These are phyloP conservation scores for Stygiomarasmius scandens DNA, from an alignment of 1,284 basidiomycete species.

Conservation along the genomic window DNA sequence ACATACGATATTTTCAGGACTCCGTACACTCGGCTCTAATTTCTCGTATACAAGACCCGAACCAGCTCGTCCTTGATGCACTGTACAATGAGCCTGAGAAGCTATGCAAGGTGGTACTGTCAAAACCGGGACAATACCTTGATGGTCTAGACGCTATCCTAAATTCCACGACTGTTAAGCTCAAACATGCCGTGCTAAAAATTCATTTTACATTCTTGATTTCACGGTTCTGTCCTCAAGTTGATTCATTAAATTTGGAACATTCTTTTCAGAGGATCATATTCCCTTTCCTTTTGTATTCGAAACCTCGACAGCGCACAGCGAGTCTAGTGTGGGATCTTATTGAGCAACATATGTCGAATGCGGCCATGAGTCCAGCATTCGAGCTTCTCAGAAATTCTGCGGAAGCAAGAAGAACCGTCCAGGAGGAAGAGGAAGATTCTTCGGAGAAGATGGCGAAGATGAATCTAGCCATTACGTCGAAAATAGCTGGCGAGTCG, in stretches of 20 bases:
- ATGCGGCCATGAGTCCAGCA: slow-evolving; percentile 29
- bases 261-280: slow-evolving; percentile 62
- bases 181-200: slow-evolving; percentile 55
- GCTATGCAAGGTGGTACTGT: slow-evolving; percentile 49
- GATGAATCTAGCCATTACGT: slow-evolving; percentile 53
- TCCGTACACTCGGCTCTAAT: slow-evolving; percentile 56
- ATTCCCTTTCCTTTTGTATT: slow-evolving; percentile 75
- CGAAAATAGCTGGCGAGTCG: slow-evolving; percentile 67
- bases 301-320: slow-evolving; percentile 69
- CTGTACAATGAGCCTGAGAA: slow-evolving; percentile 58
- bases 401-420: slow-evolving; percentile 22
- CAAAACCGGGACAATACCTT: slow-evolving; percentile 47
- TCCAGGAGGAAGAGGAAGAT: slow-evolving; percentile 37
- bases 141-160: slow-evolving; percentile 50
- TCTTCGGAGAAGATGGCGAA: slow-evolving; percentile 47
- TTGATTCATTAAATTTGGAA: slow-evolving; percentile 36
- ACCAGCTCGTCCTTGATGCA: slow-evolving; percentile 59
- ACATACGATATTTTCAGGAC: slow-evolving; percentile 34
- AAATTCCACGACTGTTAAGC: slow-evolving; percentile 40
- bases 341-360: slow-evolving; percentile 36
- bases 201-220: slow-evolving; percentile 67
- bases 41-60: slow-evolving; percentile 68
- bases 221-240: slow-evolving; percentile 43
- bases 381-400: slow-evolving; percentile 50
- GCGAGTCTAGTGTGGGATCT: slow-evolving; percentile 67